Evolutionary conservation across 306 rosid genomes (phyloP).

Genomic region (Fragaria vesca): DNA sequence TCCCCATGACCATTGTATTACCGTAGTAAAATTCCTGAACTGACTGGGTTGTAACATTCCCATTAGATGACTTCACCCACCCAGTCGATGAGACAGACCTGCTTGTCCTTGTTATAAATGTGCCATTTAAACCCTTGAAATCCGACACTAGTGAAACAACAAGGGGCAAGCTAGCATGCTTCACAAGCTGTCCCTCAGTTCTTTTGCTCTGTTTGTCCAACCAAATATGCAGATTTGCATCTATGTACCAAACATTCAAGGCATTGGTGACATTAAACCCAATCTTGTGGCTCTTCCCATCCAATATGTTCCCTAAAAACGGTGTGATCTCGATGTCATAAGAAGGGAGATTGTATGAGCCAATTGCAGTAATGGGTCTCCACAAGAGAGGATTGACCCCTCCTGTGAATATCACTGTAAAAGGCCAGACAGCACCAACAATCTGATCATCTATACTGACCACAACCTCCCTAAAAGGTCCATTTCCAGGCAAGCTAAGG

Average conservation of each 20-base stretch:
- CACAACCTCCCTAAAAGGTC: constrained; percentile 86
- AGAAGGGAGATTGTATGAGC: constrained; percentile 82
- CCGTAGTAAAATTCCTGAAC: constrained; percentile 50
- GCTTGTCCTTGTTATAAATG: constrained; percentile 47
- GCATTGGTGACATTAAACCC: constrained; percentile 80
- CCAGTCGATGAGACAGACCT: constrained; percentile 61
- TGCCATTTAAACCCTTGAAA: constrained; percentile 67
- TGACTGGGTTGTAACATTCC: constrained; percentile 58
- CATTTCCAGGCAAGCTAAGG: constrained; percentile 63
- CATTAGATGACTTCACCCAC: constrained; percentile 73
- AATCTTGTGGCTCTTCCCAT: constrained; percentile 56
- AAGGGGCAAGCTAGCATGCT: constrained; percentile 43
- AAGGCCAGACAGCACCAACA: constrained; percentile 85
- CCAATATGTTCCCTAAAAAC: constrained; percentile 58
- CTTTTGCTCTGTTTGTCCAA: constrained; percentile 49
- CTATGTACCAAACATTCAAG: constrained; percentile 78
- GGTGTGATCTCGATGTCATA: constrained; percentile 92
- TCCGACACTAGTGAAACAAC: constrained; percentile 39
- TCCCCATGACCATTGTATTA: constrained; percentile 53
- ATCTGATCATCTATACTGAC: constrained; percentile 56
- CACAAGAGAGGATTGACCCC: constrained; percentile 87
- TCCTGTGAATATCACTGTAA: constrained; percentile 85
- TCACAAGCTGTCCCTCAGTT: constrained; percentile 55
- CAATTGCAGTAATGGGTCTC: constrained; percentile 88
- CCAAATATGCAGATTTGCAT: constrained; percentile 93